These are phyloP conservation scores for Leccinum griseonigrum DNA, from an alignment of 1,284 basidiomycete species.

Conservation along the genomic window DNA sequence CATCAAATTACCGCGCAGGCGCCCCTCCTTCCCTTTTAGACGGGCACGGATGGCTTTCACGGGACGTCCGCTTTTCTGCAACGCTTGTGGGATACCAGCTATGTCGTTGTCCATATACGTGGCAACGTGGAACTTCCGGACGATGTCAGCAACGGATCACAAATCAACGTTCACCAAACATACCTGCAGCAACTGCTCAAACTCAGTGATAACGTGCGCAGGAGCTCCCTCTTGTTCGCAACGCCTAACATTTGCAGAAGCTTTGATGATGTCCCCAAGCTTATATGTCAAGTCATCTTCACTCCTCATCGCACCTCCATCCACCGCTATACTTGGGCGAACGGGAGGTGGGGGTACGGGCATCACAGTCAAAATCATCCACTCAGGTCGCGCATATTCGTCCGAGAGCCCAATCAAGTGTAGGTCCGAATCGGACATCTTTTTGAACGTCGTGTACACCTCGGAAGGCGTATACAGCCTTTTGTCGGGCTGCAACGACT, in stretches of 20 bases:
- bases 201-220: conserved; percentile 93
- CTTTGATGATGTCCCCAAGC: conserved; percentile 95
- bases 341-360: conserved; percentile 98
- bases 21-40: conserved; percentile 98
- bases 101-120: conserved; percentile 99
- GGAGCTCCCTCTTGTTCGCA: conserved; percentile 98
- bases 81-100: conserved; percentile 94
- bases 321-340: conserved; percentile 94
- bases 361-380: conserved; percentile 99
- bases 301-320: conserved; percentile 93
- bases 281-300: conserved; percentile 99
- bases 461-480: conserved; percentile 85
- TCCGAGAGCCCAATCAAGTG: conserved; percentile 90
- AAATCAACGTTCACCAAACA: conserved; percentile 28
- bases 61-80: conserved; percentile 97
- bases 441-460: conserved; percentile 90
- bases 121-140: conserved; percentile 88
- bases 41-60: conserved; percentile 98
- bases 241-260: conserved; percentile 87
- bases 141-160: conserved; percentile 9
- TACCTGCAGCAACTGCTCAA: conserved; percentile 92
- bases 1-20: conserved; percentile 98
- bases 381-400: conserved; percentile 95
- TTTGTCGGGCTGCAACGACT: conserved; percentile 88
- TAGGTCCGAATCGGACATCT: conserved; percentile 91